Percentiles rank a stretch among this genome's conserved stretches.
phyloP scores from a whole-genome alignment of 305 asterid species.

The Fraxinus velutina region DNA sequence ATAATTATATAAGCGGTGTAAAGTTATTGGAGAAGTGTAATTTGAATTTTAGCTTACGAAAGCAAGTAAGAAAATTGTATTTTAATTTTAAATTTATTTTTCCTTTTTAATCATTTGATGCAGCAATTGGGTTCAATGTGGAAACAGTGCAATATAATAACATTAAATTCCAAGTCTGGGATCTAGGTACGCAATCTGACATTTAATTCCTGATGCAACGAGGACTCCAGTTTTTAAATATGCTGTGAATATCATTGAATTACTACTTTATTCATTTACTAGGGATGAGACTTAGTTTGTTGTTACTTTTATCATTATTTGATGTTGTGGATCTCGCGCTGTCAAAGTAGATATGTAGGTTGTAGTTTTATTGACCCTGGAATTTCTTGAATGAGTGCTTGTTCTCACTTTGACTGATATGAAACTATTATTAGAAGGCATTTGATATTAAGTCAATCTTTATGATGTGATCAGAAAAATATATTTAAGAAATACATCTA shows the following conservation, averaged over 20 bases:
- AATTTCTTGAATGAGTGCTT: neutral
- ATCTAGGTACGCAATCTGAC: constrained; percentile 57
- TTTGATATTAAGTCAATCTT: neutral
- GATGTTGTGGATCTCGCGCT: neutral
- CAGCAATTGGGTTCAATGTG: constrained; percentile 98
- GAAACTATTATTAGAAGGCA: neutral
- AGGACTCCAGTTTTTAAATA: neutral
- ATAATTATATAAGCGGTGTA: neutral
- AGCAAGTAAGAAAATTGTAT: neutral
- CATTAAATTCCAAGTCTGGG: constrained; percentile 97
- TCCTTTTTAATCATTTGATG: constrained; percentile 20
- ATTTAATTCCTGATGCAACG: constrained; percentile 5
- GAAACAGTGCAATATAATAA: constrained; percentile 93
- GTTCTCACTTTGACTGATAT: neutral
- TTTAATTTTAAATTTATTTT: neutral
- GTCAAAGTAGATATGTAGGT: neutral
- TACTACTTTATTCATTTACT: neutral
- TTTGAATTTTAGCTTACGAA: neutral
- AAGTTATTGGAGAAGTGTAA: constrained; percentile 9
- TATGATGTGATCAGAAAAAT: neutral
- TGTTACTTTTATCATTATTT: neutral
- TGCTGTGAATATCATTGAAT: neutral
- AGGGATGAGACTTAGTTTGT: neutral
- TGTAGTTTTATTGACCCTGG: neutral
- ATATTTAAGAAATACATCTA: neutral